Conservation (phyloP, 2,329 filamentous ascomycete genomes). For the Leptographium radiaticola region DNA sequence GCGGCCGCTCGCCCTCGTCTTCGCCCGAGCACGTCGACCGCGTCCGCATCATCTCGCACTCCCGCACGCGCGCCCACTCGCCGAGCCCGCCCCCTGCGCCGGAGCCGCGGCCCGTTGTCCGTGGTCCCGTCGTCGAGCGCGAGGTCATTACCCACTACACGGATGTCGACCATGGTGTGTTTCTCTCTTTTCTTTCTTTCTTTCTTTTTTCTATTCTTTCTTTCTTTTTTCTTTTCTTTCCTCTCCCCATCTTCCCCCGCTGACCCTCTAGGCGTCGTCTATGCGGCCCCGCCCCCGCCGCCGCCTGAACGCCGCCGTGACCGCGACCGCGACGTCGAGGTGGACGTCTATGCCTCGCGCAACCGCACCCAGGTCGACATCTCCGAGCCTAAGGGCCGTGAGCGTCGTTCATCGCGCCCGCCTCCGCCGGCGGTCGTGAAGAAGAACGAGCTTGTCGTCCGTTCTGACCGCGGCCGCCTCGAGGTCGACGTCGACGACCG, state of each 20-base stretch:
- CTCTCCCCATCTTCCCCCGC: not conserved
- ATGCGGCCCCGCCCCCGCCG: constrained; percentile 33
- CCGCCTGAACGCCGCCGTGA: constrained; percentile 25
- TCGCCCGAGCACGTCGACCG: constrained; percentile 19
- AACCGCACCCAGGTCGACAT: constrained; percentile 47
- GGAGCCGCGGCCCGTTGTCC: constrained; percentile 46
- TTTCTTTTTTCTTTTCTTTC: not conserved
- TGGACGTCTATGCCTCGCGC: constrained; percentile 45
- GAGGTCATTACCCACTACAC: constrained; percentile 83
- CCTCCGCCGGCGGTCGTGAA: constrained; percentile 19
- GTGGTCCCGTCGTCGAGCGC: constrained; percentile 69
- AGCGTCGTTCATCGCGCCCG: constrained; percentile 25
- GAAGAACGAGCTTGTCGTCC: constrained; percentile 44
- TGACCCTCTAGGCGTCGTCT: constrained; percentile 29
- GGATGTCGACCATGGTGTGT: constrained; percentile 73
- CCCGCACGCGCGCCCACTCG: constrained; percentile 29
- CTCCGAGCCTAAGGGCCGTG: constrained; percentile 26
- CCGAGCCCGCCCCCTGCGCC: constrained; percentile 32
- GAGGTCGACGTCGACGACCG: constrained; percentile 28
- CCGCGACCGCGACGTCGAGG: constrained; percentile 39
- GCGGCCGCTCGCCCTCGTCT: constrained; percentile 26
- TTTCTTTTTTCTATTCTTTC: not conserved
- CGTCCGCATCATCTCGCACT: constrained; percentile 37
- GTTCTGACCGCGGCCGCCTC: constrained; percentile 38
- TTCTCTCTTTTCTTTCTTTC: not conserved